phyloP scores from a whole-genome alignment of 192 early-diverging fungal genomes.

The Rhizoclosmatium globosum region DNA sequence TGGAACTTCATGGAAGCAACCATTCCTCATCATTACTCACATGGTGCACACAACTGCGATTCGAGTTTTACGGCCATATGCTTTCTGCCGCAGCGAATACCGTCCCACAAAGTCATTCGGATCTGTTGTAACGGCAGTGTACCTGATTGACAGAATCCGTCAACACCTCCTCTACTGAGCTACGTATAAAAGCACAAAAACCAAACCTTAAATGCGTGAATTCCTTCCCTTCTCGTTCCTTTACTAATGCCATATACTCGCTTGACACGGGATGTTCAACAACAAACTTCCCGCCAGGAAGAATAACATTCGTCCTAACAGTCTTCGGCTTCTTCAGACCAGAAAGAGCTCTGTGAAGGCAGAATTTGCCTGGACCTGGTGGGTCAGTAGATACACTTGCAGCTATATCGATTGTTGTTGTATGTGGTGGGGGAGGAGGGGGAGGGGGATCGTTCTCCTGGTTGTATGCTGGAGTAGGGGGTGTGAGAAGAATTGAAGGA shows the following conservation, averaged over 20 bases:
- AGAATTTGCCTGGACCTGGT: not conserved
- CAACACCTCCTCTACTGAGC: not conserved
- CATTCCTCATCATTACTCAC: constrained; percentile 46
- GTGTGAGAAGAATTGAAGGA: too few species aligned
- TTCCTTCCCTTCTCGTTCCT: constrained; percentile 61
- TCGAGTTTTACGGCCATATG: constrained; percentile 65
- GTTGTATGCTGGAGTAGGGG: too few species aligned
- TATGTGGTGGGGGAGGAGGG: too few species aligned
- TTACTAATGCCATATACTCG: constrained; percentile 47
- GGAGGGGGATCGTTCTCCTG: too few species aligned
- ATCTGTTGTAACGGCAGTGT: constrained; percentile 76
- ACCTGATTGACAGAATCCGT: constrained; percentile 52
- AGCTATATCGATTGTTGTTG: too few species aligned
- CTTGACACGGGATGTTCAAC: constrained; percentile 53
- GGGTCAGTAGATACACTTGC: too few species aligned
- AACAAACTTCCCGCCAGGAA: constrained; percentile 45
- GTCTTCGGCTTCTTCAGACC: constrained; percentile 21
- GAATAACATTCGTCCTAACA: constrained; percentile 32
- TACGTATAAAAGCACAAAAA: constrained; percentile 62
- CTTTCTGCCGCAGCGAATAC: constrained; percentile 67
- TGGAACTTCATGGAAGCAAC: not conserved
- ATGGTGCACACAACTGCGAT: constrained; percentile 80
- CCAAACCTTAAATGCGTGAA: constrained; percentile 71
- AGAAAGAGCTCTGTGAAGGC: not conserved
- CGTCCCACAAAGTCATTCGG: constrained; percentile 68